Conservation (phyloP, 2,329 filamentous ascomycete genomes). For the Onygenales sp. region DNA sequence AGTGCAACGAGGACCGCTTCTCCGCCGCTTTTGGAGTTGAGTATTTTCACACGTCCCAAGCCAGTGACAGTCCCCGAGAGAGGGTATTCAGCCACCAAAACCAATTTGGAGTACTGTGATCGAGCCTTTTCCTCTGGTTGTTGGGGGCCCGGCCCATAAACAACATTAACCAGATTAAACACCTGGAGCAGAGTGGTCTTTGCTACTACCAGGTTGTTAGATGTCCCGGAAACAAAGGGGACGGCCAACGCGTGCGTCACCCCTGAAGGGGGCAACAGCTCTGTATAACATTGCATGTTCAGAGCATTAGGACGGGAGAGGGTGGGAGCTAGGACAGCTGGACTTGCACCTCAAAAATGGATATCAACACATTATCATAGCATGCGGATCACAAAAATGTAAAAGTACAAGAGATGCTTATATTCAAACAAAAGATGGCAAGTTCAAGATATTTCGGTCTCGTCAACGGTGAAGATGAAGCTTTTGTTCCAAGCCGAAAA, state of each 20-base stretch:
- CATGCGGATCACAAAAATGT: background rate
- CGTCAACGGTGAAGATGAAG: background rate
- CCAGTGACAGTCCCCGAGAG: slow-evolving; percentile 79
- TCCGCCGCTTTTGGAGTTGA: slow-evolving; percentile 66
- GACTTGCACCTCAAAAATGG: background rate
- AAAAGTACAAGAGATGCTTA: background rate
- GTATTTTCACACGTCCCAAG: slow-evolving; percentile 65
- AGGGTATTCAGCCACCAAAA: slow-evolving; percentile 74
- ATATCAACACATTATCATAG: background rate
- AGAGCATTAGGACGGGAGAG: background rate
- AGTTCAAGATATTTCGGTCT: background rate
- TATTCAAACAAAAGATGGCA: background rate
- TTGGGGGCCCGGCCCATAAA: slow-evolving; percentile 33
- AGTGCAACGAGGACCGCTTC: slow-evolving; percentile 77
- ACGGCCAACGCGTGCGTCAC: slow-evolving; percentile 79
- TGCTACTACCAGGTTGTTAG: slow-evolving; percentile 80
- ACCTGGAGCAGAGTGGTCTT: slow-evolving; percentile 90
- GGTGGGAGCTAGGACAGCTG: background rate
- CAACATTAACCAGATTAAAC: slow-evolving; percentile 61
- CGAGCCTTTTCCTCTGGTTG: slow-evolving; percentile 44
- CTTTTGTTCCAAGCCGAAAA: background rate
- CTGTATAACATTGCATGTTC: slow-evolving; percentile 92
- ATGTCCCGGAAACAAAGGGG: slow-evolving; percentile 64
- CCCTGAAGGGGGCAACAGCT: slow-evolving; percentile 86
- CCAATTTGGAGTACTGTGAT: slow-evolving; percentile 62